A percentile compares a stretch with the other conserved stretches of the same genome.
phyloP scores from a whole-genome alignment of 352 stramenopile species.

The Phytophthora kernoviae region DNA sequence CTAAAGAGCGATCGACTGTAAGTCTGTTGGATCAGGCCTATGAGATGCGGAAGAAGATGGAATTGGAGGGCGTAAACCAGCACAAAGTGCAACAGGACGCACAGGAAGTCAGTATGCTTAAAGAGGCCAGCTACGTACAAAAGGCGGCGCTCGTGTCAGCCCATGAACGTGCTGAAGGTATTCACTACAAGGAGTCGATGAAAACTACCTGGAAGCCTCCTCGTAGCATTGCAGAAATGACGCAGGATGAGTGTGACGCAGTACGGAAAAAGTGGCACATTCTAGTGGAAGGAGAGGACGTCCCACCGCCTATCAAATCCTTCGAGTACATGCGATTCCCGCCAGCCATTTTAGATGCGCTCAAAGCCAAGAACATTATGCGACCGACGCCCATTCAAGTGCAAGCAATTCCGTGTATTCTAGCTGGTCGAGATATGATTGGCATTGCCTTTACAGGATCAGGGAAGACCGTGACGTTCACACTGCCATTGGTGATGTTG shows the following conservation, averaged over 20 bases:
- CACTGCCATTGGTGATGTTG: slow-evolving; percentile 96
- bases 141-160: slow-evolving; percentile 95
- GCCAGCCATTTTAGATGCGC: slow-evolving; percentile 87
- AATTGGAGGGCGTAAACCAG: slow-evolving; percentile 80
- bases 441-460: slow-evolving; percentile 99
- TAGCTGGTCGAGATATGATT: slow-evolving; percentile 97
- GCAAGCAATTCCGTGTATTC: slow-evolving; percentile 97
- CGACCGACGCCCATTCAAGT: slow-evolving; percentile 98
- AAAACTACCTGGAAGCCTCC: slow-evolving; percentile 93
- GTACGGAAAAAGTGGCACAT: slow-evolving; percentile 99
- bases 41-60: slow-evolving; percentile 80
- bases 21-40: slow-evolving; percentile 86
- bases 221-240: slow-evolving; percentile 85
- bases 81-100: slow-evolving; percentile 81
- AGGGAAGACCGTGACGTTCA: slow-evolving; percentile 99
- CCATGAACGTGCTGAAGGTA: slow-evolving; percentile 91
- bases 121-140: slow-evolving; percentile 95
- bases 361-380: slow-evolving; percentile 96
- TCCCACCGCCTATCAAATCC: slow-evolving; percentile 95
- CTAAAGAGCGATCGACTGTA: slow-evolving; percentile 57
- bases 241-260: slow-evolving; percentile 85
- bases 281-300: slow-evolving; percentile 95
- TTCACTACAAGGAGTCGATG: slow-evolving; percentile 91
- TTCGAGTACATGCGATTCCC: slow-evolving; percentile 99
- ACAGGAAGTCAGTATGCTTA: slow-evolving; percentile 93